phyloP scores from a whole-genome alignment of 345 rosid species.

The Cardamine chenopodiifolia region DNA sequence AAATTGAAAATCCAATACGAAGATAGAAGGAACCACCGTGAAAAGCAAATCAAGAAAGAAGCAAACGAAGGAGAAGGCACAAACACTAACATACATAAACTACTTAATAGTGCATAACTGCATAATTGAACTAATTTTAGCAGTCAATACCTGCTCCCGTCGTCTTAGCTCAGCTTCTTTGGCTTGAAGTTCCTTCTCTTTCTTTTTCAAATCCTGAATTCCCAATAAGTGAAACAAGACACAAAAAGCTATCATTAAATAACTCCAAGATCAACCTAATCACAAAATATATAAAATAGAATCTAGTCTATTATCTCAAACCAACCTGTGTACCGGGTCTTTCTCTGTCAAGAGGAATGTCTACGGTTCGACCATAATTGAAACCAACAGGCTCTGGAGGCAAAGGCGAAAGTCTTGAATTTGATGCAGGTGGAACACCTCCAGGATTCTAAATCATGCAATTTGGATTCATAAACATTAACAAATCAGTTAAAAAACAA shows the following conservation, averaged over 20 bases:
- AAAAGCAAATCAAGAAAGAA: not conserved
- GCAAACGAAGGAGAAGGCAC: not conserved
- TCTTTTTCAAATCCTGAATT: conserved; percentile 78
- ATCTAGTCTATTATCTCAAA: conserved; percentile 9
- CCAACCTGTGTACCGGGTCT: conserved; percentile 48
- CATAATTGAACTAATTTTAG: conserved; percentile 6
- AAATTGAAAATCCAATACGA: not conserved
- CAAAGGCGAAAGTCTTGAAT: conserved; percentile 94
- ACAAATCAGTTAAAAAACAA: not conserved
- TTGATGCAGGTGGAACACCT: conserved; percentile 64
- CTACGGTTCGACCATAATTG: conserved; percentile 66
- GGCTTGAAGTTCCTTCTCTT: conserved; percentile 95
- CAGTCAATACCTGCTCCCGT: conserved; percentile 75
- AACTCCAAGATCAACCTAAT: conserved; percentile 8
- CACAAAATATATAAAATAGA: not conserved
- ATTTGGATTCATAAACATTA: not conserved
- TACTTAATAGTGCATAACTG: conserved; percentile 13
- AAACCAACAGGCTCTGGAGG: conserved; percentile 93
- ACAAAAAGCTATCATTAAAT: not conserved
- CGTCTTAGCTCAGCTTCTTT: conserved; percentile 91
- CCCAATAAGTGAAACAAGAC: conserved; percentile 32
- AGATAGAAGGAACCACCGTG: not conserved
- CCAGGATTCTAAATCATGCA: conserved; percentile 53
- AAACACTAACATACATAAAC: not conserved
- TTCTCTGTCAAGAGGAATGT: conserved; percentile 84